Evolutionary conservation across 495 filamentous ascomycete genomes (phyloP).

Genomic region (Astrothelium macrocarpum): DNA sequence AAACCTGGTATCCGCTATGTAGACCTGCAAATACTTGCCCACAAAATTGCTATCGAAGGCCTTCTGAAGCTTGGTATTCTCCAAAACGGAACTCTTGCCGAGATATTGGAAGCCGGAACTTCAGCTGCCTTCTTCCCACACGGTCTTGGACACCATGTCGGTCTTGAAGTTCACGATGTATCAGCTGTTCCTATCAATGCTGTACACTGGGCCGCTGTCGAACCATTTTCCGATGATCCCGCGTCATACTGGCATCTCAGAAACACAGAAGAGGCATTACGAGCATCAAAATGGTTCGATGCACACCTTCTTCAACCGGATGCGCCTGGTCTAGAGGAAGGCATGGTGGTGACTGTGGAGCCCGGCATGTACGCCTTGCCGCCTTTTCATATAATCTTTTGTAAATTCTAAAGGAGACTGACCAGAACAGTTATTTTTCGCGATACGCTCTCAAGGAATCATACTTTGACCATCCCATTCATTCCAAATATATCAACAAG

Average conservation of each 20-base stretch:
- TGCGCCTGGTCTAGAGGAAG: constrained; percentile 42
- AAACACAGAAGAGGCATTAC: constrained; percentile 14
- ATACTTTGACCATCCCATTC: constrained; percentile 52
- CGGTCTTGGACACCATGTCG: constrained; percentile 79
- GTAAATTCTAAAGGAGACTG: too few species aligned
- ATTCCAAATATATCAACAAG: constrained; percentile 63
- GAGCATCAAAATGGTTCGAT: not conserved
- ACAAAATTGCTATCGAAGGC: constrained; percentile 59
- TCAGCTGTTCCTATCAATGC: constrained; percentile 34
- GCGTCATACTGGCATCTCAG: not conserved
- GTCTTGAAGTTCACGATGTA: constrained; percentile 84
- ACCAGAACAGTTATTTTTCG: constrained; percentile 48
- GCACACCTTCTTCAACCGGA: not conserved
- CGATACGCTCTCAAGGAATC: constrained; percentile 49
- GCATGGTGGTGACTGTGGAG: constrained; percentile 80
- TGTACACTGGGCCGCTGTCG: not conserved
- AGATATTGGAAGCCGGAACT: constrained; percentile 59
- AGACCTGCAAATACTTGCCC: constrained; percentile 60
- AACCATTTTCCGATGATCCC: not conserved
- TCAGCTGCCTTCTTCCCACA: constrained; percentile 82
- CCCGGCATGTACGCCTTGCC: constrained; percentile 57
- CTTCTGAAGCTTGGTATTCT: constrained; percentile 61
- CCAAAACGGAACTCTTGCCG: constrained; percentile 45
- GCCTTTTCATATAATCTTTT: not conserved
- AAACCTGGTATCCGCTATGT: constrained; percentile 56